A percentile compares a stretch with the other conserved stretches of the same genome.
Conservation (phyloP, 495 filamentous ascomycete species). For the Lichina pygmaea region DNA sequence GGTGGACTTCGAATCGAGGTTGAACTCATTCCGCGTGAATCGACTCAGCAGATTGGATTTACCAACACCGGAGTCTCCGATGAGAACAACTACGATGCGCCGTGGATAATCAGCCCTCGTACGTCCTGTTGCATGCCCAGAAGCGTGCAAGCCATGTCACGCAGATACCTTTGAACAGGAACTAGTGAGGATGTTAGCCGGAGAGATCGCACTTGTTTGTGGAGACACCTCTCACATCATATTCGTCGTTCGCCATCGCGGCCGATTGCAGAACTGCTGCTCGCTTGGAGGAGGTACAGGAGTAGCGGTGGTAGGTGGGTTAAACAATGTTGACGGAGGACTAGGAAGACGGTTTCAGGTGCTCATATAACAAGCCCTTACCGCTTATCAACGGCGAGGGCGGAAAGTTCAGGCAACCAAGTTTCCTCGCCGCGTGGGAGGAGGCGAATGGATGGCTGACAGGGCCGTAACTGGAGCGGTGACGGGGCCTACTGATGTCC, state of each 20-base stretch:
- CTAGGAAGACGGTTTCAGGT: too few relatives aligned
- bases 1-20: conserved; percentile 97
- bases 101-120: conserved; percentile 2
- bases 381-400: too few relatives aligned
- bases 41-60: conserved; percentile 99
- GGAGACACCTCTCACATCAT: conserved; percentile 52
- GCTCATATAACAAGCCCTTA: too few relatives aligned
- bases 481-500: too few relatives aligned
- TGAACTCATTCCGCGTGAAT: conserved; percentile 99
- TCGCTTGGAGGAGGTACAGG: too few relatives aligned
- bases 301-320: too few relatives aligned
- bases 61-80: conserved; percentile 95
- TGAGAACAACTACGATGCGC: conserved; percentile 54
- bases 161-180: conserved; percentile 89
- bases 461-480: too few relatives aligned
- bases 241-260: conserved; percentile 98
- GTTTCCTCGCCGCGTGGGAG: too few relatives aligned
- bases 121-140: not conserved
- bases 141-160: not conserved
- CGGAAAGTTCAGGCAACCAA: too few relatives aligned
- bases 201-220: too few relatives aligned
- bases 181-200: conserved; percentile 23
- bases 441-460: too few relatives aligned
- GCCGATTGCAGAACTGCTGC: not conserved
- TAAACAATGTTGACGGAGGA: not conserved